Percentiles rank a stretch among this genome's conserved stretches.
Conservation (phyloP, 805 yeast species). For the Groenewaldozyma tartarivorans region DNA sequence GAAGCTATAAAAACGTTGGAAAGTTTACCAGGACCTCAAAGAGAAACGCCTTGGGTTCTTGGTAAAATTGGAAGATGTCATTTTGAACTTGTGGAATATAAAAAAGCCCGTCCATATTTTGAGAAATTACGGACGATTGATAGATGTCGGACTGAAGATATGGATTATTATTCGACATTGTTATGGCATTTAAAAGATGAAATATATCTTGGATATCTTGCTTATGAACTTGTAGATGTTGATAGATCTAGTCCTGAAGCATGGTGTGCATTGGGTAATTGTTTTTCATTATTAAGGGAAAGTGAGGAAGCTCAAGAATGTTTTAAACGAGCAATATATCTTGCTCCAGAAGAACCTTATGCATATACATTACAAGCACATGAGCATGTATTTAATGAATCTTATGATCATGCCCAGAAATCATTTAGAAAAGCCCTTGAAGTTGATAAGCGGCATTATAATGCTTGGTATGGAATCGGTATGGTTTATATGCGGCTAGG, state of each 20-base stretch:
- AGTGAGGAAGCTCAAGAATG: conserved; percentile 85
- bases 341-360: conserved; percentile 66
- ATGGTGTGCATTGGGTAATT: conserved; percentile 88
- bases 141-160: conserved; percentile 71
- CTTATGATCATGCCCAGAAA: conserved; percentile 79
- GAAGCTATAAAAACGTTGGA: conserved; percentile 66
- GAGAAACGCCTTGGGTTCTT: conserved; percentile 76
- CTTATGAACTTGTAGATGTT: conserved; percentile 67
- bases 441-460: conserved; percentile 75
- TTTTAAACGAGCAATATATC: conserved; percentile 65
- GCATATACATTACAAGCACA: conserved; percentile 93
- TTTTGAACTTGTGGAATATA: conserved; percentile 81
- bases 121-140: conserved; percentile 54
- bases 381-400: conserved; percentile 79
- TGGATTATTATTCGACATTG: conserved; percentile 85
- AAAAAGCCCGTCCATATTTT: conserved; percentile 60
- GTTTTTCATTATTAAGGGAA: conserved; percentile 73
- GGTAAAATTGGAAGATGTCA: conserved; percentile 71
- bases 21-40: conserved; percentile 52
- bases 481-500: conserved; percentile 87
- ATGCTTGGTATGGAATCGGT: conserved; percentile 93
- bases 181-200: conserved; percentile 89
- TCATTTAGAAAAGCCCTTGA: conserved; percentile 72
- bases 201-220: conserved; percentile 65
- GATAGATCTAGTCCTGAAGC: conserved; percentile 66